Evolutionary conservation across 495 filamentous ascomycete species (phyloP), one percentile per base, ranked within the genome.

Genomic region (Neurospora sp.): DNA sequence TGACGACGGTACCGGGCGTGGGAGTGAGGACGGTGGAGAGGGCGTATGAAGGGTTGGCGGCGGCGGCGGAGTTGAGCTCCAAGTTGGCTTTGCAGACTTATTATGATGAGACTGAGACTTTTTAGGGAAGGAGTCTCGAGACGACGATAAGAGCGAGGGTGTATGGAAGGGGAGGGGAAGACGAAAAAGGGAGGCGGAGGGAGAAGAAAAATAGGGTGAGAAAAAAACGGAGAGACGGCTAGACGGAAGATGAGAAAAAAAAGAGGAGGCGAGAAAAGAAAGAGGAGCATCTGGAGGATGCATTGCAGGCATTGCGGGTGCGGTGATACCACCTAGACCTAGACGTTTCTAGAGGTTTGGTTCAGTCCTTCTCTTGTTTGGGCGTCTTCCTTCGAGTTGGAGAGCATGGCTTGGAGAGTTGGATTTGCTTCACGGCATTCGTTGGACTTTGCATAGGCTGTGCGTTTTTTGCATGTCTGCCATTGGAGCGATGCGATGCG

Each of bases 21-120:
- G 89, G 89, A 0, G 84, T 83, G 3, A 84, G 85, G 68, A 86
- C 84, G 44, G 85, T 91, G 48, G 89, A 92, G 80, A 85, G 86
- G 44, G 86, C 86, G 11, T 85, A 82, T 53, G 84, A 85, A 46
- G 84, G 84, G 4, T 61, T 86, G 70, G 68, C 76, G n/a, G 75
- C 10, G 31, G 59, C 59, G 39, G 69, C 35, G 31, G 37, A 69
- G 20, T 10, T 69, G 20, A 46, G 38, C 9, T 5, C 7, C 1
- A 66, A 42, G 42, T 70, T 53, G 31, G 40, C 70, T 0, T 40
- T 61, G 44, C 16, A 31, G 59, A 20, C 41, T 14, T 59, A 61
- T 61, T 61, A 61, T 61, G 53, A 61, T 9, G 53, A 61, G 53
- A 35, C 53, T 1, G 53, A 61, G 53, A 61, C 53, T 61, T 61